Evolutionary conservation across 1,284 basidiomycete species (phyloP).

Genomic region (Xanthoconium separans): DNA sequence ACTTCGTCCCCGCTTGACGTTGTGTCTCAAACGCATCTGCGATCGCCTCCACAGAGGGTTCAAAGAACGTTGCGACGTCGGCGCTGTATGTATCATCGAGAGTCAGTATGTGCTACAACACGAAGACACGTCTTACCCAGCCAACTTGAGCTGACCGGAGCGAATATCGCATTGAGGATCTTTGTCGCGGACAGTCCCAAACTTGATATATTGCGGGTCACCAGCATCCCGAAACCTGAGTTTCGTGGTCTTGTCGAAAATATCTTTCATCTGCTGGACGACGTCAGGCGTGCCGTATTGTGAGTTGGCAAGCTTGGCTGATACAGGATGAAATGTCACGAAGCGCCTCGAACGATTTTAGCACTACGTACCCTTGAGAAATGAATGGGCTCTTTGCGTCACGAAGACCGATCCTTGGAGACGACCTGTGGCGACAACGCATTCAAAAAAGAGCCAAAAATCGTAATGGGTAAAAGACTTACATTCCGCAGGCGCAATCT

Average conservation of each 20-base stretch:
- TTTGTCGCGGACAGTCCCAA: constrained; percentile 45
- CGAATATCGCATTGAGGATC: constrained; percentile 43
- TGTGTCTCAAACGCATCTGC: constrained; percentile 40
- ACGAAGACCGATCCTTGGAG: constrained; percentile 42
- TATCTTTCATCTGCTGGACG: constrained; percentile 39
- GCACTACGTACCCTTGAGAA: constrained; percentile 31
- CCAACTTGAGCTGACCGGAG: constrained; percentile 43
- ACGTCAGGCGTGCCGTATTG: constrained; percentile 31
- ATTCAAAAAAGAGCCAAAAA: background rate
- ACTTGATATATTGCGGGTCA: constrained; percentile 46
- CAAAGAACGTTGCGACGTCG: constrained; percentile 44
- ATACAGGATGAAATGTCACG: constrained; percentile 14
- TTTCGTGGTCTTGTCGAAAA: constrained; percentile 51
- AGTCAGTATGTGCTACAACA: background rate
- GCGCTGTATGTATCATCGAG: constrained; percentile 22
- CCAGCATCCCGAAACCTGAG: constrained; percentile 39
- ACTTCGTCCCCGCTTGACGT: constrained; percentile 10
- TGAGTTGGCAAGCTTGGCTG: constrained; percentile 35
- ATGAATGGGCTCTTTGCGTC: constrained; percentile 37
- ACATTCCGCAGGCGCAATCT: constrained; percentile 42
- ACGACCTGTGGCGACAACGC: constrained; percentile 18
- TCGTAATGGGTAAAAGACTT: background rate
- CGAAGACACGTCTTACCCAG: constrained; percentile 32
- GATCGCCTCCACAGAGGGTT: constrained; percentile 45
- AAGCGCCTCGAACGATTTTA: background rate